Base-by-base conservation (phyloP, 176 grass and related monocot genomes). In the Triticum turgidum region DNA sequence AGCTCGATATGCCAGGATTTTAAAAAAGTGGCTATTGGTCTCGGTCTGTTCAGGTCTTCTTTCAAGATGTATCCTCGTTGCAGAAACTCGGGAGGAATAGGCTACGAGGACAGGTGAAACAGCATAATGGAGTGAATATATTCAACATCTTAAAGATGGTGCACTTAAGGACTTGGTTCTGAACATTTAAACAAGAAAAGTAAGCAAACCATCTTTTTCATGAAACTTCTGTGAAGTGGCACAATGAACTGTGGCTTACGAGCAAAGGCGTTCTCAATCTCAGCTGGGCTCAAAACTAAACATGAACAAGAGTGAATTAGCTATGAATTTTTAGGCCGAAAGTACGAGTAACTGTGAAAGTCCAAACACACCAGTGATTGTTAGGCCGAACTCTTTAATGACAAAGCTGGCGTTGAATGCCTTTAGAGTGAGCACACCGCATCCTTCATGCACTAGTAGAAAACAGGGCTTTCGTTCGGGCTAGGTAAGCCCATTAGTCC, bases 121-220 rank as follows among this genome's bases (percentile, higher is more conserved):
- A 15, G 29, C 12, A 49, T 29, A 78, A 3, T 11, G 24, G 17
- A 42, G 44, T 74, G 17, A 69, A 47, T 25, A 25, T 25, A 25
- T 25, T 25, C 25, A 25, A 25, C 25, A 25, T 25, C 25, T 25
- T 25, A 25, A 25, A 25, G 25, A 25, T 25, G 25, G 25, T 25
- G 25, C 25, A 25, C 25, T 25, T 25, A 25, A 25, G 25, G 25
- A 25, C 25, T 25, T 74, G 42, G 47, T 11, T 71, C 6, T 62
- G 17, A 20, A 83, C 24, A 78, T 76, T 30, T 73, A 3, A 8
- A 13, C 6, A 45, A 2, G 10, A 47, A 79, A 37, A 17, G 58
- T 49, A 51, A 61, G 2, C 65, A 29, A 47, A 89, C 81, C 87
- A 84, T 84, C 76, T 84, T 89, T 25, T 88, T n/a, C 41, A 21